Evolutionary conservation across 2,329 filamentous ascomycete species (phyloP), one percentile per base, ranked within the genome.

Genomic region (Fusarium papillatum): DNA sequence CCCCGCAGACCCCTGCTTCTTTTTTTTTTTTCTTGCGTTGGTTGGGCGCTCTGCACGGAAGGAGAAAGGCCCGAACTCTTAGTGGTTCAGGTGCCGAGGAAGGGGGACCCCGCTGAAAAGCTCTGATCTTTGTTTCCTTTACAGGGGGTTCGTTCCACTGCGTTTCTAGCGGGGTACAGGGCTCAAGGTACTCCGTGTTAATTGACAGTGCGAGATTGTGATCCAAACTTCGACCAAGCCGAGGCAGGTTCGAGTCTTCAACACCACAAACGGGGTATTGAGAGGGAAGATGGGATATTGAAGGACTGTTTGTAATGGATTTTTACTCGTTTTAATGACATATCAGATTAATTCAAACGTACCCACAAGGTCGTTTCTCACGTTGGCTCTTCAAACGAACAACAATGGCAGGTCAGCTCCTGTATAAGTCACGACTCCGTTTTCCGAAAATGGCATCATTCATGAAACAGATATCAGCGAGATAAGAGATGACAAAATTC

Each of bases 1-100:
- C 76, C 76, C 75, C 69, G 65, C 76, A 73, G 72, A 77, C 72
- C 73, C 76, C 70, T 80, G 73, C 38, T 60, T 57, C 69, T 72
- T 75, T 72, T 75, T 64, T 31, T 48, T 57, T 71, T 71, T 73
- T 61, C 50, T 38, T 17, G 10, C 72, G 70, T 60, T 70, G 69
- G 26, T 60, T 70, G 69, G 26, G 50, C 72, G 60, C 72, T 68
- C 67, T 68, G 62, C 38, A 57, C 24, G 43, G 41, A 50, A 48
- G 55, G 29, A 19, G 41, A 53, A 53, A n/a, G 50, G 41, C 19
- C 29, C 64, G 16, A 43, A 39, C 19, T 48, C 31, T 36, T 66
- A 71, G 70, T 73, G 68, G 76, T 66, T 34, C 70, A 78, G 50
- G 17, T 75, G 68, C 64, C 43, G 48, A 29, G 5, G 31, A 31